Base-by-base conservation (phyloP, 2,329 filamentous ascomycete species). In the Ophiosphaerella narmari region DNA sequence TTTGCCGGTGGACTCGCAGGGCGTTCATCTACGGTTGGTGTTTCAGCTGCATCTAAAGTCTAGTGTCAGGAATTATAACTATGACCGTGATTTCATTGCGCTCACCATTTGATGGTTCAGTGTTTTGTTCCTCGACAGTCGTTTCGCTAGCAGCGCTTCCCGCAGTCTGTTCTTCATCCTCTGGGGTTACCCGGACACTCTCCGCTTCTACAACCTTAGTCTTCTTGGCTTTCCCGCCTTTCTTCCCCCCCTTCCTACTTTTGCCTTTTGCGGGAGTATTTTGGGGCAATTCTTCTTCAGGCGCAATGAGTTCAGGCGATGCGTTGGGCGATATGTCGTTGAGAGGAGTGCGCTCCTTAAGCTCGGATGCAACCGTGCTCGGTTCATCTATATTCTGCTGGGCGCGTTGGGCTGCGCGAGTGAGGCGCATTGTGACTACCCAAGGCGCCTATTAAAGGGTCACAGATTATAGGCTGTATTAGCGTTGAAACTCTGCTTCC, bases 321-420 rank as follows among this genome's bases (percentile, higher is more conserved):
- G 57, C 45, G 50, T 71, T 78, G 13, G 67, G 62, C 18, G 72
- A 70, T n/a, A 78, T 70, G 36, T 77, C 73, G 46, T 70, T 68
- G 39, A 78, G 60, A 21, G 72, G 68, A 43, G 63, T 59, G 60
- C 75, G 74, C 41, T 72, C 66, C 7, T 54, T 54, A 41, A 48
- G 45, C 21, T 65, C 59, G 31, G 64, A 59, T 51, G 70, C 58
- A 42, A 73, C 72, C 32, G 34, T 33, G 44, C 65, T 52, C 7
- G 70, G 65, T 46, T 75, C 71, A 51, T 73, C 68, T 34, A 67
- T 63, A 62, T 71, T 63, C 46, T 74, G 61, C 43, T 75, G 73
- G 50, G 74, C 73, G 63, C 75, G 68, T 57, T 72, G 66, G 39
- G 73, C 72, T 32, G 76, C 74, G 50, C 77, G 74, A 46, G 76